phyloP scores from a whole-genome alignment of 768 basidiomycete species.

The Termitomyces sp. region DNA sequence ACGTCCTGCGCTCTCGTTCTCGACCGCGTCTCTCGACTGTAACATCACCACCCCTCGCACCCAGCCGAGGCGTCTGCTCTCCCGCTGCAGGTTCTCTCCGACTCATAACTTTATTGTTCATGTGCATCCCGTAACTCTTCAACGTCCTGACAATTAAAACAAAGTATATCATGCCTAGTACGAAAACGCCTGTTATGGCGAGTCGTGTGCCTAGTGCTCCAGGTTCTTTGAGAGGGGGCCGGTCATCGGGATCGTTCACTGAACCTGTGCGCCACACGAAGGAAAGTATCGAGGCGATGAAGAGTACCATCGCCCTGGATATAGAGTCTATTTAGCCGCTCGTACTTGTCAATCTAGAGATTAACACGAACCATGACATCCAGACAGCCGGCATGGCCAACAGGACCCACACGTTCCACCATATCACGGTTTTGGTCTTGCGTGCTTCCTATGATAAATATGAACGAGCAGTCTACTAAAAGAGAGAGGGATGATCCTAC shows the following conservation, averaged over 20 bases:
- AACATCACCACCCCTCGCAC: conserved; percentile 12
- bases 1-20: conserved; percentile 16
- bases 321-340: not conserved
- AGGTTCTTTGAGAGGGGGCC: conserved; percentile 28
- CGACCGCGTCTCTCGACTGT: conserved; percentile 23
- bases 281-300: conserved; percentile 55
- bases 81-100: conserved; percentile 1
- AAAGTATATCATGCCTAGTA: conserved; percentile 58
- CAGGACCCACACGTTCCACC: conserved; percentile 61
- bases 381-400: conserved; percentile 63
- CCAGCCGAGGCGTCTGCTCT: conserved; percentile 3
- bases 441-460: conserved; percentile 45
- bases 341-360: not conserved
- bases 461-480: not conserved
- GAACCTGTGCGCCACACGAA: conserved; percentile 71
- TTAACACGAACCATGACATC: conserved; percentile 51
- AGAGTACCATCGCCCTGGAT: conserved; percentile 60
- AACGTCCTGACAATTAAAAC: conserved; percentile 57
- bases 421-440: conserved; percentile 21
- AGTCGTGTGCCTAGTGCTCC: conserved; percentile 50
- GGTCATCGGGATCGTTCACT: conserved; percentile 29
- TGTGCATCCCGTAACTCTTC: conserved; percentile 45
- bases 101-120: conserved; percentile 8
- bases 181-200: conserved; percentile 46
- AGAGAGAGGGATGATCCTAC: conserved; percentile 24